Evolutionary conservation across 1,284 basidiomycete genomes (phyloP), one percentile per base, ranked within the genome.

Genomic region (Fomes fomentarius): DNA sequence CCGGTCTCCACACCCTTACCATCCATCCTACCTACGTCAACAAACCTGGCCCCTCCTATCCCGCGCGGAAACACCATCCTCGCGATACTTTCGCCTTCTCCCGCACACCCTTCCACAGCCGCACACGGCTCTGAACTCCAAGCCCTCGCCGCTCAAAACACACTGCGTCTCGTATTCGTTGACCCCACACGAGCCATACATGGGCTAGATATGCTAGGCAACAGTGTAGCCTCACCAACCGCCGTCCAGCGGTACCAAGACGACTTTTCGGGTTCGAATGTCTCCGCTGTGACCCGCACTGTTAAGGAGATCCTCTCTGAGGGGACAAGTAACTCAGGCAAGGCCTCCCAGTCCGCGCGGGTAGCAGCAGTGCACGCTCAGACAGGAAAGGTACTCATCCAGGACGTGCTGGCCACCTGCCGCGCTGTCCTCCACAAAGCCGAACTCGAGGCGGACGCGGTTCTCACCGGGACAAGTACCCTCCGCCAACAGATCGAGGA

Each of bases 241-340:
- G 75, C 79, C 22, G 75, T 91, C 11, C 83, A 87, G 58, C 72
- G 71, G 52, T 91, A 84, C 67, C 85, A 89, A 64, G 77, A 82
- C 56, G 78, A 83, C n/a, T 82, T 80, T 51, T 66, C 79, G 17
- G 77, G 71, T 11, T 90, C 89, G 14, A 74, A 76, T n/a, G 66
- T 89, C 17, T 77, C 82, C 15, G 63, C 70, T 24, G 76, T 89
- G 35, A 74, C 74, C 2, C 57, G 69, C 8, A 63, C 74, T 2
- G 66, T 89, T 21, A 67, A 71, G 28, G 63, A 66, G 5, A 63
- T 73, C 35, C 63, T 84, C 2, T 30, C 62, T 5, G 17, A 52
- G 1, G 47, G 60, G 3, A 19, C 33, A 5, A 40, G 55, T 14
- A 37, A 19, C 15, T 25, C 24, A 1, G 30, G 46, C 22, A 38